Base-by-base conservation (phyloP, 2,329 filamentous ascomycete species). In the Plectosphaerella plurivora region DNA sequence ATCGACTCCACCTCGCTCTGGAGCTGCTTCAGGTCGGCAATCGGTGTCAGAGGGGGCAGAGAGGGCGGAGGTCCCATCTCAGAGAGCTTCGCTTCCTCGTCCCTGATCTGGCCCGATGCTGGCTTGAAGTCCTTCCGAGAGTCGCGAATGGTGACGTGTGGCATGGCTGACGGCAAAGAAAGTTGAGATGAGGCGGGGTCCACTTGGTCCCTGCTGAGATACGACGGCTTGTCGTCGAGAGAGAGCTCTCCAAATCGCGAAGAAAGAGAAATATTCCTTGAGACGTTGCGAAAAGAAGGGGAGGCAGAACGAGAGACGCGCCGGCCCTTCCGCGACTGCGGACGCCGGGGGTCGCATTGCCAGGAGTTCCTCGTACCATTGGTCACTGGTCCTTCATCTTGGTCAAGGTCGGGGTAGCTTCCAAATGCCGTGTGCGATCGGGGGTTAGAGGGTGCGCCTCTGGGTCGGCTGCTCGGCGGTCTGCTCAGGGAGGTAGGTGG, bases 401-500 rank as follows among this genome's bases (percentile, higher is more conserved):
- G 59, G 52, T 73, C 65, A 57, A 74, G 59, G 55, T 70, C 58
- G 56, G 73, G 55, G 58, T 71, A 67, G 50, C 63, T 68, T 64
- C 64, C 77, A 67, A 68, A 67, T 64, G 67, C 66, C 61, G 70
- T 70, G 57, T 62, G 62, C 49, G 71, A 69, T 60, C 66, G 66
- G 57, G 65, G 61, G 4, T 63, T 62, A 45, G 72, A 65, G 51
- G 66, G 73, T 53, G 58, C 37, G 22, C 54, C 58, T 35, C 68
- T 70, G 15, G 69, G 68, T 54, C 78, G 70, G 52, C 72, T 64
- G 61, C 75, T 77, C 51, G 75, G 70, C 44, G 77, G 68, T 55
- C 78, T 76, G 81, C 70, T 36, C 22, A 22, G 5, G 22, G 82
- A 73, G 7, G 79, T 75, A 55, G 81, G 74, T 3, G 80, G 74